Base-by-base conservation (phyloP, 225 moss, liverwort and hornwort species). In the Physcomitrium patens region DNA sequence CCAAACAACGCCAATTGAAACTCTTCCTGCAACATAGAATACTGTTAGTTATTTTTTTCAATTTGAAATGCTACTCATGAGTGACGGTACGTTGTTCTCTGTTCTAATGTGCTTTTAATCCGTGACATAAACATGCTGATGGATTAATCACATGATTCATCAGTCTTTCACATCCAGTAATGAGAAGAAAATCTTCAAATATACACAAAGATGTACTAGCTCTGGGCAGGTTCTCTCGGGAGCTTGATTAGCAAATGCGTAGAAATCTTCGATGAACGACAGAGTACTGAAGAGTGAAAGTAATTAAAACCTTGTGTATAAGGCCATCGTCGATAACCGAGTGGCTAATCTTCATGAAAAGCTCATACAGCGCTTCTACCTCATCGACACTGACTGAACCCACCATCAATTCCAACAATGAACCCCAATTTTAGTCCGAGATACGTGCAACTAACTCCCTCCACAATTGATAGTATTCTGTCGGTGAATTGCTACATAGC, bases 301-400 rank as follows among this genome's bases (percentile, higher is more conserved):
- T 20, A 46, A 48, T 20, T 55, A 7, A 37, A 43, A 86, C 86
- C 81, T 82, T 82, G 72, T 88, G 87, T 65, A 88, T 88, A 7
- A 84, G 85, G 14, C 80, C 85, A 70, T 85, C 87, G 58, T 80
- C 69, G 22, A 82, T 60, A 6, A 84, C 80, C 12, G 80, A 85
- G 76, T 82, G 85, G 69, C 85, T 80, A 61, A 88, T 82, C 53
- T 65, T 80, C 70, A 75, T 85, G 60, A 88, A 87, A 16, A 84
- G 87, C 42, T 81, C 81, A 77, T 81, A 84, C 47, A 84, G 51
- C 69, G 79, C 79, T 60, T 87, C 87, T 73, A 84, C 87, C 47
- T 81, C 87, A 58, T 70, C 23, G 3, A 81, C 70, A 71, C 67
- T 74, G 56, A 84, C 81, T 84, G 81, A 28, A 3, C 60, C 55